Conservation (phyloP, 2,329 filamentous ascomycete species). For the Ciborinia camelliae region DNA sequence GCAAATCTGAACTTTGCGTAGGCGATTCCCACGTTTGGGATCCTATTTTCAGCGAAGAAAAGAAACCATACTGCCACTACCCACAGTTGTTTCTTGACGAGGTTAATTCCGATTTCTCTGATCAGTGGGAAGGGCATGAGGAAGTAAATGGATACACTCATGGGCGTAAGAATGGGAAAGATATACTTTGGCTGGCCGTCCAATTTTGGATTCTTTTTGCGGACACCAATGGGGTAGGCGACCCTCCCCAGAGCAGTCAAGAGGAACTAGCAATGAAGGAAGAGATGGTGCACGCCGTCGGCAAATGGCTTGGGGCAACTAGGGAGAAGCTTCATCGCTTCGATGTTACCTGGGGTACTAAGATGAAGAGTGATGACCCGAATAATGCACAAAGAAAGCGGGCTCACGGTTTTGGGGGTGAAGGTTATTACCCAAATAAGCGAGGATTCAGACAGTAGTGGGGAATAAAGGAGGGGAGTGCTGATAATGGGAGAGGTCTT, state of each 20-base stretch:
- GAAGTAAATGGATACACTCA: background rate
- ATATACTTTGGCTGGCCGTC: background rate
- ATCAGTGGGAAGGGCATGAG: background rate
- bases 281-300: background rate
- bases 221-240: background rate
- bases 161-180: background rate
- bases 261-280: background rate
- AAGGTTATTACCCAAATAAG: background rate
- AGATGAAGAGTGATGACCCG: background rate
- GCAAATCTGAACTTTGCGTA: too few species aligned
- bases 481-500: conserved; percentile 21
- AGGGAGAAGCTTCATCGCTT: background rate
- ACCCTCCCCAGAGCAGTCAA: background rate
- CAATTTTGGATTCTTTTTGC: background rate
- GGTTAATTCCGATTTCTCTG: too few species aligned
- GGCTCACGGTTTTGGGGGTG: too few species aligned
- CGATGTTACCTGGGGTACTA: background rate
- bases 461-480: too few species aligned
- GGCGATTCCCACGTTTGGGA: too few species aligned
- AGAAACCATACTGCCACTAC: too few species aligned
- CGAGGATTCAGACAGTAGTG: background rate
- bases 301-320: background rate
- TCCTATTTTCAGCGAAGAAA: too few species aligned
- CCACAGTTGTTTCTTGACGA: too few species aligned
- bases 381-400: too few species aligned